These are phyloP conservation scores for Madurella fahalii DNA, from an alignment of 2,329 filamentous ascomycete genomes.

Conservation along the genomic window DNA sequence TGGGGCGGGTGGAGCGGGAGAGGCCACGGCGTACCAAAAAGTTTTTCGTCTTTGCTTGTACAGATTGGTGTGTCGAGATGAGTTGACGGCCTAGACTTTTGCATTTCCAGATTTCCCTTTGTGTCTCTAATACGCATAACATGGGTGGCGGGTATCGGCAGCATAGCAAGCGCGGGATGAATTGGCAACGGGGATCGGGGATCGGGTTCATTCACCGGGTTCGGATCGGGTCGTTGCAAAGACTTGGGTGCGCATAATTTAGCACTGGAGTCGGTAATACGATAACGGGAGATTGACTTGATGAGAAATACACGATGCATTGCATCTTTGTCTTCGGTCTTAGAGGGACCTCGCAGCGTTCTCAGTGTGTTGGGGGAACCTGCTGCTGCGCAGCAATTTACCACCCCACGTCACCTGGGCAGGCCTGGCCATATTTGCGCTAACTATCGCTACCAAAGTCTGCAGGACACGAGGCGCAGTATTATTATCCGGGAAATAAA, in stretches of 20 bases:
- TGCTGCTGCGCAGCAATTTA: too few relatives aligned
- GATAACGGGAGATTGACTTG: too few relatives aligned
- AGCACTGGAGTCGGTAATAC: background rate
- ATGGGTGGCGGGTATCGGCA: constrained; percentile 5
- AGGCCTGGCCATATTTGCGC: too few relatives aligned
- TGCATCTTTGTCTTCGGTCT: too few relatives aligned
- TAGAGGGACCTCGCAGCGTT: too few relatives aligned
- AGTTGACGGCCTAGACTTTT: background rate
- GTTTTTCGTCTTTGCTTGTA: constrained; percentile 1
- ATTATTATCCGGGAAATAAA: too few relatives aligned
- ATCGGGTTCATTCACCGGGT: background rate
- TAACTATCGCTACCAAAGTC: too few relatives aligned
- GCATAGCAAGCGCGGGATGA: constrained; percentile 1
- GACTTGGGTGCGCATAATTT: background rate
- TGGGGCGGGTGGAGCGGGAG: constrained; percentile 4
- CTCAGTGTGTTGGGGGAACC: too few relatives aligned
- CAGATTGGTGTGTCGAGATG: constrained; percentile 3
- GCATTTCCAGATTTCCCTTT: background rate
- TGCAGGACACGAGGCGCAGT: too few relatives aligned
- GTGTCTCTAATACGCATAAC: constrained; percentile 3
- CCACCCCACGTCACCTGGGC: too few relatives aligned
- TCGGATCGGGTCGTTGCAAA: background rate
- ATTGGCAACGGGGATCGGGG: background rate
- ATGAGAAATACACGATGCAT: too few relatives aligned
- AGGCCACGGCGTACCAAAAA: constrained; percentile 8